Evolutionary conservation across 768 basidiomycete species (phyloP), one percentile per base, ranked within the genome.

Genomic region (Agrocybe chaxingu): DNA sequence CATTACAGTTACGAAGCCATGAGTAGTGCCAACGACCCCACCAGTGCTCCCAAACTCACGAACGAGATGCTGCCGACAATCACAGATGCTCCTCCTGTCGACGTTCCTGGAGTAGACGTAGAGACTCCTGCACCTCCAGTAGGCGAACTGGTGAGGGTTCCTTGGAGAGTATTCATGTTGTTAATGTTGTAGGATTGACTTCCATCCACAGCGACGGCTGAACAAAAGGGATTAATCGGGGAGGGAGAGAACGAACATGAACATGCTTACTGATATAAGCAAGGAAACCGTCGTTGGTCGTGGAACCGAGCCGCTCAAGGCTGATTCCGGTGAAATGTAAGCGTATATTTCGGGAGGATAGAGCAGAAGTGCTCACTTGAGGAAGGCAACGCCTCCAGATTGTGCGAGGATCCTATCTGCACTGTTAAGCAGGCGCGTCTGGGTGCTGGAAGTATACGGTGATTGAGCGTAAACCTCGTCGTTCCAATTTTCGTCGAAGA

Each of bases 401-500:
- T 54, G 43, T 18, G 51, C 53, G 19, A 70, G 58, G 49, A 67
- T 68, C n/a, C 47, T 34, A 50, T 72, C 70, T 2, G 66, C 59
- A 18, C 40, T 51, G 51, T 72, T 70, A 46, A 57, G 37, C 3
- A 62, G 63, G 24, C 68, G 54, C 2, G 45, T 50, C 24, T 66
- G 59, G 3, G 49, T 66, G 50, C 62, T 68, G 44, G 45, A 47
- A 44, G 47, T 62, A 55, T 71, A 71, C 13, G 63, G 60, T 8
- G 54, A 37, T 8, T 56, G 58, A 6, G 56, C 57, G 47, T 59
- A 58, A 30, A 70, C 65, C 35, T 56, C 47, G 38, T 64, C 57
- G 44, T 63, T 65, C 59, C 66, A 62, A 3, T 48, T 54, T 44
- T 69, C 70, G 36, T 63, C 57, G 44, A 71, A 70, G 63, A 70